A percentile compares a stretch with the other conserved stretches of the same genome.
These are phyloP conservation scores for Pyricularia sp. DNA, from an alignment of 2,329 filamentous ascomycete species.

Conservation along the genomic window DNA sequence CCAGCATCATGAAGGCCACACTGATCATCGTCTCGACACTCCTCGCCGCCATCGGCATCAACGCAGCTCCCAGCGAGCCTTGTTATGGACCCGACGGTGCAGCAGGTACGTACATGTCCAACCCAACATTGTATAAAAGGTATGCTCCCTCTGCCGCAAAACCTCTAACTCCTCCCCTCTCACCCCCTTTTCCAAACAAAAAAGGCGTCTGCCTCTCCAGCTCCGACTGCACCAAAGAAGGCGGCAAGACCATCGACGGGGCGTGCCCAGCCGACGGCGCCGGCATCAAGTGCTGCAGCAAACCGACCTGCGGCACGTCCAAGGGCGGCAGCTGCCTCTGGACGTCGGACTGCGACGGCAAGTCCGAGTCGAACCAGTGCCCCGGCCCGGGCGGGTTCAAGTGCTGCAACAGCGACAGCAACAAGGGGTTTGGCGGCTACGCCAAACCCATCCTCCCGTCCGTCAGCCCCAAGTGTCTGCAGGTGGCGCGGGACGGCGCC, in stretches of 20 bases:
- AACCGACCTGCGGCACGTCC: constrained; percentile 20
- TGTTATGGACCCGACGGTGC: not conserved
- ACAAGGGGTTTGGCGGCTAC: constrained; percentile 22
- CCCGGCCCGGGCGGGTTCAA: constrained; percentile 24
- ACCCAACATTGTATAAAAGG: not conserved
- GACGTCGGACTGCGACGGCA: constrained; percentile 22
- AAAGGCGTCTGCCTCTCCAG: constrained; percentile 25
- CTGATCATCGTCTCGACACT: not conserved
- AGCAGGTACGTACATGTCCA: not conserved
- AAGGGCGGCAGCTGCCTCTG: constrained; percentile 23
- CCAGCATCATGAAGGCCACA: not conserved
- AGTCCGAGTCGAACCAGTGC: constrained; percentile 17
- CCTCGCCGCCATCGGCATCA: not conserved
- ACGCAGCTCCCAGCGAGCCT: constrained; percentile 2
- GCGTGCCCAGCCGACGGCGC: constrained; percentile 24
- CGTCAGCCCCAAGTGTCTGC: constrained; percentile 20
- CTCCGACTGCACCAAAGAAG: constrained; percentile 19
- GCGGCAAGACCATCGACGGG: constrained; percentile 23
- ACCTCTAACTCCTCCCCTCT: not conserved
- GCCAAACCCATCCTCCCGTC: constrained; percentile 19
- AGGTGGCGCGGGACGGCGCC: constrained; percentile 21
- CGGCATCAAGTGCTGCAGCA: constrained; percentile 29
- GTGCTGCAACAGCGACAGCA: constrained; percentile 21
- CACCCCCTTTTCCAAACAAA: not conserved
- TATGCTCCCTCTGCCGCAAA: too few species aligned